Evolutionary conservation across 192 early-diverging fungal genomes (phyloP).

Genomic region (Rhizophagus clarus): DNA sequence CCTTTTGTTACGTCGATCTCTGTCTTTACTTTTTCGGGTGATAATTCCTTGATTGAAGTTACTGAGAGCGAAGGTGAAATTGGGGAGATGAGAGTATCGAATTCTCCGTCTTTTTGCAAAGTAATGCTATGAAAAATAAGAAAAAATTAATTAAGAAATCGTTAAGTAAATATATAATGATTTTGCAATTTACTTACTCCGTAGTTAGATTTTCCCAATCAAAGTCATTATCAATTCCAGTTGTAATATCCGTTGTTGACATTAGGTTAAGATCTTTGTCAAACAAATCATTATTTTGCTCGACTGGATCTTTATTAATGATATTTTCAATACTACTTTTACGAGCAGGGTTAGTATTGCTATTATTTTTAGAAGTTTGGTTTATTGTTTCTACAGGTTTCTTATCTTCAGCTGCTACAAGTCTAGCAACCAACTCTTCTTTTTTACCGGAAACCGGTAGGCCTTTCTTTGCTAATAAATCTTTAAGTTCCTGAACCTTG

Average conservation of each 20-base stretch:
- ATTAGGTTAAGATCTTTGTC: conserved; percentile 8
- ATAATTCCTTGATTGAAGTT: not conserved
- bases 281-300: conserved; percentile 7
- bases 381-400: not conserved
- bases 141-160: not conserved
- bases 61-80: conserved; percentile 18
- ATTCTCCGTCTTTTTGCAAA: conserved; percentile 1
- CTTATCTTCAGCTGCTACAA: conserved; percentile 42
- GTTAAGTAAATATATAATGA: not conserved
- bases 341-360: not conserved
- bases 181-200: conserved; percentile 29
- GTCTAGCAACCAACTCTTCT: conserved; percentile 63
- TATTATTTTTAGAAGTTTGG: not conserved
- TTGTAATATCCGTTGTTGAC: conserved; percentile 30
- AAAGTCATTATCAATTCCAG: conserved; percentile 40
- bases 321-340: conserved; percentile 1
- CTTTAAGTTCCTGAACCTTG: conserved; percentile 61
- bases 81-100: conserved; percentile 12
- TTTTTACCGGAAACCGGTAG: conserved; percentile 66
- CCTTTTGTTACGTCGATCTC: not conserved
- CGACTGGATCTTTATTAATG: not conserved
- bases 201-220: conserved; percentile 46
- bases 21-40: conserved; percentile 1
- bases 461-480: conserved; percentile 53
- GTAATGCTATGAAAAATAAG: not conserved